Evolutionary conservation across 2,329 filamentous ascomycete species (phyloP), one percentile per base, ranked within the genome.

Genomic region (Ophiostoma sp.): DNA sequence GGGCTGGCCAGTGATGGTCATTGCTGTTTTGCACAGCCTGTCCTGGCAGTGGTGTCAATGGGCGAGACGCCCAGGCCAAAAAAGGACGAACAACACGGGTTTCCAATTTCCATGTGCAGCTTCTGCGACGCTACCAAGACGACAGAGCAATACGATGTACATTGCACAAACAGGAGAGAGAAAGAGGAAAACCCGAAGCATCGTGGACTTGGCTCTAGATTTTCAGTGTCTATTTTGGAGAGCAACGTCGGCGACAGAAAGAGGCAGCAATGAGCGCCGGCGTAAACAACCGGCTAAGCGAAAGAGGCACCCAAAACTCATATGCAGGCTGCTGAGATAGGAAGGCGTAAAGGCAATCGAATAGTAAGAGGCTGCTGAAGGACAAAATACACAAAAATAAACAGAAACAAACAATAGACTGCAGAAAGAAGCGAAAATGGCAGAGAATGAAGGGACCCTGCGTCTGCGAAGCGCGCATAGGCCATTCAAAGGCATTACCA

Each of bases 71-170:
- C 36, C 36, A 66, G 7, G 61, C 36, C 12, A 48, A 6, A 48
- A 19, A 48, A 42, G 15, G 42, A 19, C 42, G 42, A 4, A 19
- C 42, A 48, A 66, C 61, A 66, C 36, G 36, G 59, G 36, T 8
- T 61, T 36, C 57, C 17, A 64, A 64, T 64, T 42, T 64, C 59
- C 36, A 64, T 42, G 36, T 25, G 59, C 59, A 64, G 59, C n/a
- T 42, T n/a, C 33, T 36, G 15, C 28, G 6, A 61, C 57, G 57
- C 59, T 36, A 19, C 55, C 36, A 66, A 42, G 36, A 17, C n/a
- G n/a, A 39, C 4, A 11, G 33, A 63, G 28, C 19, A 19, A n/a
- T 28, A 15, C 19, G 55, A 59, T n/a, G n/a, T n/a, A n/a, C n/a
- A n/a, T n/a, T n/a, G n/a, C 19, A 52, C 4, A 4, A 36, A 36